Percentiles rank a stretch among this genome's conserved stretches.
These are phyloP conservation scores for Fraxinus dipetala DNA, from an alignment of 305 asterid species.

Conservation along the genomic window DNA sequence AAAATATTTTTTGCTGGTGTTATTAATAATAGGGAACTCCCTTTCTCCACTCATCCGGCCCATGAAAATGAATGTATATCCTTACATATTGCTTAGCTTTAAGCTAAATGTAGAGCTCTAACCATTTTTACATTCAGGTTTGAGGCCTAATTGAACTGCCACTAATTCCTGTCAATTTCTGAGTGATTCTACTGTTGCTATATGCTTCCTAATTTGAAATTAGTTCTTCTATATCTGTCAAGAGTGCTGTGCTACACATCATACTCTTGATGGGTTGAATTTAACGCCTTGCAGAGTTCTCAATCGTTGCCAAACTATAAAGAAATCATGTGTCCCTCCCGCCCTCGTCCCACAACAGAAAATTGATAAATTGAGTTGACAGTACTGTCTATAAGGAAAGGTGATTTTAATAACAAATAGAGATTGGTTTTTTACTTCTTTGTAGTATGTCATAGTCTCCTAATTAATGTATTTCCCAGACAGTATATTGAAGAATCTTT, in stretches of 20 bases:
- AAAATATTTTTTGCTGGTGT: neutral
- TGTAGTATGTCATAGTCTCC: neutral
- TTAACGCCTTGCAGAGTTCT: neutral
- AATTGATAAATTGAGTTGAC: neutral
- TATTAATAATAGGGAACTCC: neutral
- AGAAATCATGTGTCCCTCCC: neutral
- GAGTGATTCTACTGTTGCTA: neutral
- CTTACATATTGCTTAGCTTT: neutral
- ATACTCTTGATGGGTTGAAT: neutral
- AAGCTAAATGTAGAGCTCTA: neutral
- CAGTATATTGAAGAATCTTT: neutral
- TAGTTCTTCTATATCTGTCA: neutral
- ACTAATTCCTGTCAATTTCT: neutral
- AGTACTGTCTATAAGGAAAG: neutral
- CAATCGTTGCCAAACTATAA: neutral
- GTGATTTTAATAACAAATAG: neutral
- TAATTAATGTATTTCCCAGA: neutral
- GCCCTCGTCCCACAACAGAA: neutral
- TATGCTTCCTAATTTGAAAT: neutral
- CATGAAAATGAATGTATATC: neutral
- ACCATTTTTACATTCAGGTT: neutral
- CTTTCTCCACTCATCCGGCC: neutral
- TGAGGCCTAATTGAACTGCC: neutral
- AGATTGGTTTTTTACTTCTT: neutral
- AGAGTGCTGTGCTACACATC: neutral